phyloP scores from a whole-genome alignment of 768 basidiomycete species.

The Mycena sanguinolenta region DNA sequence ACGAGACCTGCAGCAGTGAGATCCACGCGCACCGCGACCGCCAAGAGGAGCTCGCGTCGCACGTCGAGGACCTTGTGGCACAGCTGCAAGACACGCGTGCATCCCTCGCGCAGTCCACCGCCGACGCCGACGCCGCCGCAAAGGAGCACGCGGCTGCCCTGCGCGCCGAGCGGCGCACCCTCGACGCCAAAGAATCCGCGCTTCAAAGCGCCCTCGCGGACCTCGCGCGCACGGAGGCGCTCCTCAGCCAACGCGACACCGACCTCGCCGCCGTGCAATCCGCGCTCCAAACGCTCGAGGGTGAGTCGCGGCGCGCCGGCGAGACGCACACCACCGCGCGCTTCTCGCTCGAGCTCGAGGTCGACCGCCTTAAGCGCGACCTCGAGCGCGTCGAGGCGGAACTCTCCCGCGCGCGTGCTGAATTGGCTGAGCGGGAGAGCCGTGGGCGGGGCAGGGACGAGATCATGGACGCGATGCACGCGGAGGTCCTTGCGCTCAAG shows the following conservation, averaged over 20 bases:
- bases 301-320: conserved; percentile 83
- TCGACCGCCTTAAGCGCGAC: conserved; percentile 89
- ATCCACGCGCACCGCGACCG: conserved; percentile 76
- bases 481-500: conserved; percentile 85
- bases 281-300: conserved; percentile 78
- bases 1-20: conserved; percentile 74
- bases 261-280: conserved; percentile 83
- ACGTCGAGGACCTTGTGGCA: conserved; percentile 78
- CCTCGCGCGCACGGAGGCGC: conserved; percentile 70
- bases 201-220: conserved; percentile 74
- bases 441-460: conserved; percentile 78
- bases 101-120: conserved; percentile 65
- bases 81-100: conserved; percentile 73
- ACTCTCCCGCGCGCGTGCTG: conserved; percentile 75
- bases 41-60: conserved; percentile 82
- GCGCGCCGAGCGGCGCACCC: conserved; percentile 69
- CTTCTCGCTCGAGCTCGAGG: conserved; percentile 91
- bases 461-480: conserved; percentile 79
- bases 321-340: conserved; percentile 87
- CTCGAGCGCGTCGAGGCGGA: conserved; percentile 86
- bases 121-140: conserved; percentile 69
- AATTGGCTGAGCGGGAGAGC: conserved; percentile 76
- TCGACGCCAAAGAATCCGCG: conserved; percentile 80
- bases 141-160: conserved; percentile 73
- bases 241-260: conserved; percentile 78